Percentiles rank a stretch among this genome's conserved stretches.
phyloP scores from a whole-genome alignment of 78 protist genomes.

The Protostelium mycophagum region DNA sequence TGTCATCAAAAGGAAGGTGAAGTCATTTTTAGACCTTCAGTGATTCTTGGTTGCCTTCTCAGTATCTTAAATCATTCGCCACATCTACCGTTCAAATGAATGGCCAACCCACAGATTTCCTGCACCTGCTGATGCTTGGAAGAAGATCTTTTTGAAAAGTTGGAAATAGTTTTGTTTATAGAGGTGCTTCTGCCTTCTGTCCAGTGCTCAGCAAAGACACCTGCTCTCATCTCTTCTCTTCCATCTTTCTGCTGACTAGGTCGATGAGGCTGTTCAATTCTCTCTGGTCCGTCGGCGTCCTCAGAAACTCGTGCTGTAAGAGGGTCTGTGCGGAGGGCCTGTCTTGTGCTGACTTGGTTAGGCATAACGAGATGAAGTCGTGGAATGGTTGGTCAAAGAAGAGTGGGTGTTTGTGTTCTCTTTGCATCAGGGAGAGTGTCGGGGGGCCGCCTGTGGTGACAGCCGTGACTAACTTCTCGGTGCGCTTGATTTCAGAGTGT shows the following conservation, averaged over 20 bases:
- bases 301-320: neutral
- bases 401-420: neutral
- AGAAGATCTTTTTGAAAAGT: too few relatives aligned
- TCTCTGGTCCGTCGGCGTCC: neutral
- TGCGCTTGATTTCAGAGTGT: neutral
- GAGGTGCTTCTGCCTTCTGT: too few relatives aligned
- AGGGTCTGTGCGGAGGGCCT: neutral
- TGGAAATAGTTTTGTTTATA: too few relatives aligned
- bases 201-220: too few relatives aligned
- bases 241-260: neutral
- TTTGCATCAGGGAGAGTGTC: neutral
- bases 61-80: too few relatives aligned
- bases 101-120: too few relatives aligned
- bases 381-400: neutral
- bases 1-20: too few relatives aligned
- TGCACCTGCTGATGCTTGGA: too few relatives aligned
- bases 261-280: neutral
- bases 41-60: too few relatives aligned
- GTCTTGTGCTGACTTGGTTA: neutral
- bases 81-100: too few relatives aligned
- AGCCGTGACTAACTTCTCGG: neutral
- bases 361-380: neutral
- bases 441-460: neutral
- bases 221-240: too few relatives aligned
- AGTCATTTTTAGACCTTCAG: too few relatives aligned